A percentile compares a stretch with the other conserved stretches of the same genome.
phyloP scores from a whole-genome alignment of 768 basidiomycete species.

The Mycena polygramma region DNA sequence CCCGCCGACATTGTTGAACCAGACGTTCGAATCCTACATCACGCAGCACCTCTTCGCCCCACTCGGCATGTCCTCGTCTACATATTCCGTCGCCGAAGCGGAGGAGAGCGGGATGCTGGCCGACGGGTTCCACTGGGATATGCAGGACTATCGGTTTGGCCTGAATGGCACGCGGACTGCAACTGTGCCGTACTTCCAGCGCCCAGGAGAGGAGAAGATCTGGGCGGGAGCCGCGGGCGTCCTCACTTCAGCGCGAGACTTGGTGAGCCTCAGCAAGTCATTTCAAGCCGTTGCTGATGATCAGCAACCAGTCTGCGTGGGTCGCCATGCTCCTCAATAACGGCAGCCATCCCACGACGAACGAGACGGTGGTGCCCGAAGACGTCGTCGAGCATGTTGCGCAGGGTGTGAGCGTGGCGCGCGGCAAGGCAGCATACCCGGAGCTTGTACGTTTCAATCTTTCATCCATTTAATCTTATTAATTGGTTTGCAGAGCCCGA shows the following conservation, averaged over 20 bases:
- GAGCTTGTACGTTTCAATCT: conserved; percentile 44
- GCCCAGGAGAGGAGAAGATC: conserved; percentile 54
- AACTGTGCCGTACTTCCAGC: conserved; percentile 55
- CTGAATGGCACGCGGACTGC: conserved; percentile 50
- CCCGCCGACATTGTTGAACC: conserved; percentile 52
- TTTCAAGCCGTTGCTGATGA: conserved; percentile 13
- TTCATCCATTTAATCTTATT: neutral
- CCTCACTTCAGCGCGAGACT: conserved; percentile 54
- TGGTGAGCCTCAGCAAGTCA: conserved; percentile 45
- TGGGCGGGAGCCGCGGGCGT: conserved; percentile 61
- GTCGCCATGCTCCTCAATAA: conserved; percentile 55
- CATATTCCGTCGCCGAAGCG: conserved; percentile 55
- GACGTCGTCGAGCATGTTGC: conserved; percentile 54
- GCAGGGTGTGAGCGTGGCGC: conserved; percentile 49
- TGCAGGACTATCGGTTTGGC: conserved; percentile 46
- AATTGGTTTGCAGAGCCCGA: conserved; percentile 47
- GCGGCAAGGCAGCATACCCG: conserved; percentile 51
- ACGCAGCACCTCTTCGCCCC: conserved; percentile 53
- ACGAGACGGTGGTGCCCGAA: conserved; percentile 52
- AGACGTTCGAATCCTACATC: conserved; percentile 57
- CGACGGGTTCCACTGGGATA: conserved; percentile 52
- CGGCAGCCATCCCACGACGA: conserved; percentile 54
- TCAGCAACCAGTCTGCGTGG: conserved; percentile 47
- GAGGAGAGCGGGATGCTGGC: conserved; percentile 50
- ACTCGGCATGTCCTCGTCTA: conserved; percentile 55